These are phyloP conservation scores for Mycena rosella DNA, from an alignment of 768 basidiomycete genomes.

Conservation along the genomic window DNA sequence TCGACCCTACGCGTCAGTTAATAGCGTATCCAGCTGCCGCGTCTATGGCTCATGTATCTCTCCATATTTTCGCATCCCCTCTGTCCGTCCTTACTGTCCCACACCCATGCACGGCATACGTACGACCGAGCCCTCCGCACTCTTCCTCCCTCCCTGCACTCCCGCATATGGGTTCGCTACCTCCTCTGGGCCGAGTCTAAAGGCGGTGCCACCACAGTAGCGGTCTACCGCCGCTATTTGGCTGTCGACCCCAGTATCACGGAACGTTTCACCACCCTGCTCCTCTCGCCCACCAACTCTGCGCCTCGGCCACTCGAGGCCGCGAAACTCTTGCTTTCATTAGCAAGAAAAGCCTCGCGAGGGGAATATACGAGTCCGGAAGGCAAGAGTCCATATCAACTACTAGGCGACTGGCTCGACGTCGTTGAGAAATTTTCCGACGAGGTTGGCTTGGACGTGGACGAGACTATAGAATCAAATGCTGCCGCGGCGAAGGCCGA, in stretches of 20 bases:
- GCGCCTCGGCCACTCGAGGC: slow-evolving; percentile 89
- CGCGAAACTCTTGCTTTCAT: slow-evolving; percentile 86
- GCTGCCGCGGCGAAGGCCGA: slow-evolving; percentile 61
- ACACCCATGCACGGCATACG: slow-evolving; percentile 93
- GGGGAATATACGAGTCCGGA: slow-evolving; percentile 91
- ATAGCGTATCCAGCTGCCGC: slow-evolving; percentile 75
- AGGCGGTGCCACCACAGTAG: slow-evolving; percentile 83
- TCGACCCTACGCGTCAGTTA: slow-evolving; percentile 10
- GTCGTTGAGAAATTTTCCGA: slow-evolving; percentile 92
- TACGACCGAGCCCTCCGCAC: slow-evolving; percentile 96
- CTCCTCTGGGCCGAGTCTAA: slow-evolving; percentile 90
- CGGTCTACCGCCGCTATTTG: slow-evolving; percentile 92
- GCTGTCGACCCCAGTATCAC: slow-evolving; percentile 84
- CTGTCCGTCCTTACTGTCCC: slow-evolving; percentile 86
- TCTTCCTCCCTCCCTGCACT: slow-evolving; percentile 92
- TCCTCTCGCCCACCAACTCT: slow-evolving; percentile 70
- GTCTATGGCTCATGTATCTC: slow-evolving; percentile 94
- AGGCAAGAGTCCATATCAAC: slow-evolving; percentile 95
- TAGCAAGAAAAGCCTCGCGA: slow-evolving; percentile 86
- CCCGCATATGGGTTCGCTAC: slow-evolving; percentile 93
- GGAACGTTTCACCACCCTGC: slow-evolving; percentile 79
- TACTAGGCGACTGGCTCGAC: slow-evolving; percentile 93
- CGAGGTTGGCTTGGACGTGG: slow-evolving; percentile 90
- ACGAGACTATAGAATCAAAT: slow-evolving; percentile 76
- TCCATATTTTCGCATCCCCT: slow-evolving; percentile 90